These are phyloP conservation scores for Chionographis japonica DNA, from an alignment of 106 monocot species.

Conservation along the genomic window DNA sequence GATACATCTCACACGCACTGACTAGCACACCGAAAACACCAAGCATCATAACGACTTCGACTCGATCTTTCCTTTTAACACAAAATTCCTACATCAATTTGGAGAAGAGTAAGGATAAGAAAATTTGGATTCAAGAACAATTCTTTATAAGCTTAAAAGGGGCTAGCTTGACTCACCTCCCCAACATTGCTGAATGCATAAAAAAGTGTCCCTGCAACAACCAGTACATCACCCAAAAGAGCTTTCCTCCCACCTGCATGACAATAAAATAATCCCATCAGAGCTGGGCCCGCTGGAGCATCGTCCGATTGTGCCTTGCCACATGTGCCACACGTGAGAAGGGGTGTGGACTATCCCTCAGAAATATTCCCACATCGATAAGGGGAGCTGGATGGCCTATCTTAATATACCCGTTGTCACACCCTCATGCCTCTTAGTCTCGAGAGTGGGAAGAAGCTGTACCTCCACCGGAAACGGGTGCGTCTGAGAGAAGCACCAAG, in stretches of 20 bases:
- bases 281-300: no score
- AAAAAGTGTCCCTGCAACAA: conserved; percentile 40
- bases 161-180: conserved; percentile 21
- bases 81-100: conserved; percentile 51
- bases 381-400: no score
- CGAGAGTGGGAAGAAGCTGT: not conserved
- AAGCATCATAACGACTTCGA: conserved; percentile 65
- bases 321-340: no score
- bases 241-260: conserved; percentile 34
- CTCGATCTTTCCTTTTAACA: conserved; percentile 49
- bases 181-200: conserved; percentile 60
- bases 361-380: no score
- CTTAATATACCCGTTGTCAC: no score
- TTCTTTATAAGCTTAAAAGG: no score
- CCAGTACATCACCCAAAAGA: conserved; percentile 42
- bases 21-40: conserved; percentile 57
- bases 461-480: conserved; percentile 15
- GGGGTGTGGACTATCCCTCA: no score
- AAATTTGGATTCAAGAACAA: no score
- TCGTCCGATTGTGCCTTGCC: no score
- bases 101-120: no score
- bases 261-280: no score
- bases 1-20: conserved; percentile 62
- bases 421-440: no score
- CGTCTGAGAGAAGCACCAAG: conserved; percentile 26